Percentiles rank a stretch among this genome's conserved stretches.
Conservation (phyloP, 2,329 filamentous ascomycete species). For the Taxawa tesnikishii region DNA sequence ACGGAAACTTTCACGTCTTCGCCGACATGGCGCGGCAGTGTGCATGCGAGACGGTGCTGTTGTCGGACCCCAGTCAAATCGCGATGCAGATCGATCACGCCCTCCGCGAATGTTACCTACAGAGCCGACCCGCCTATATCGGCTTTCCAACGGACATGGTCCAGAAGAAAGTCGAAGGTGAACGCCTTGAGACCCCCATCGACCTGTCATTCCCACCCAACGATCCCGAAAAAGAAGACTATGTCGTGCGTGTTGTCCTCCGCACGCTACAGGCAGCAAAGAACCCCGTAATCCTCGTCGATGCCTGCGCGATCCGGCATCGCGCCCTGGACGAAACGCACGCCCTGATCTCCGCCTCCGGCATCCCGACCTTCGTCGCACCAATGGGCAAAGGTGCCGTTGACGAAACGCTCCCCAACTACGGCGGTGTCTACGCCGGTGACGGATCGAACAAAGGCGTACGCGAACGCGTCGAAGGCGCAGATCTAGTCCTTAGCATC, state of each 20-base stretch:
- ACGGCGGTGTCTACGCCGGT: constrained; percentile 78
- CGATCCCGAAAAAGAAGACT: constrained; percentile 60
- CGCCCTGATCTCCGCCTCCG: constrained; percentile 48
- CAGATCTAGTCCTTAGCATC: constrained; percentile 59
- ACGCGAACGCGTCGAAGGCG: constrained; percentile 50
- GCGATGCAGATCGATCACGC: constrained; percentile 67
- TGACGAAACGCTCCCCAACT: constrained; percentile 62
- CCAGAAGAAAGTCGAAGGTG: constrained; percentile 61
- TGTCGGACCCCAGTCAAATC: constrained; percentile 58
- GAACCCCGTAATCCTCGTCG: constrained; percentile 66
- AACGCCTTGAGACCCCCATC: constrained; percentile 56
- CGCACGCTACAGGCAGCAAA: constrained; percentile 61
- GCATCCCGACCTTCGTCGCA: constrained; percentile 72
- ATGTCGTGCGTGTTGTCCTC: constrained; percentile 69
- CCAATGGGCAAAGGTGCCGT: constrained; percentile 84
- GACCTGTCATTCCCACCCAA: constrained; percentile 54
- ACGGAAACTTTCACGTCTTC: not conserved
- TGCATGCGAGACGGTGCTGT: constrained; percentile 57
- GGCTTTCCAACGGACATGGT: constrained; percentile 74
- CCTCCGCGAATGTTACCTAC: constrained; percentile 60
- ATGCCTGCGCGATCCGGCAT: constrained; percentile 72
- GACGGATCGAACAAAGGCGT: constrained; percentile 56
- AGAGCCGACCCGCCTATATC: constrained; percentile 71
- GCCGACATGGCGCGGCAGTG: constrained; percentile 36
- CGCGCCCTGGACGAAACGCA: constrained; percentile 61